Conservation (phyloP, 192 early-diverging fungal genomes). For the Gonapodya prolifera region DNA sequence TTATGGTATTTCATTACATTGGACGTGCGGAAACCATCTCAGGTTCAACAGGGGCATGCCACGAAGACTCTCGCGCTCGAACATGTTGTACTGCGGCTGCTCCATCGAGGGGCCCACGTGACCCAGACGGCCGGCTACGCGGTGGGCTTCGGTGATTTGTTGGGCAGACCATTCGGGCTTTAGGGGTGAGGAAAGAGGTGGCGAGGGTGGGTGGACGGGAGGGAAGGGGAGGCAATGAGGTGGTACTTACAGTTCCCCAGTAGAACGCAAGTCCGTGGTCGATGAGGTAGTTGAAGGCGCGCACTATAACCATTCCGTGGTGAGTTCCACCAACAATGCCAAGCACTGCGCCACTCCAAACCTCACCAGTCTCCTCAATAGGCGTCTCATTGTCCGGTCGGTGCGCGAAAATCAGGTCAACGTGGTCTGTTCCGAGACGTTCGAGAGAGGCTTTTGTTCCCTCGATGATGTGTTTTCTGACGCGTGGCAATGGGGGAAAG, state of each 20-base stretch:
- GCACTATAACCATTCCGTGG: no score
- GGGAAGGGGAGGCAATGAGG: no score
- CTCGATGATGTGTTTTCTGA: conserved; percentile 78
- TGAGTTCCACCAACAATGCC: no score
- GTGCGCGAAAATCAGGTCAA: conserved; percentile 69
- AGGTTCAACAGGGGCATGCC: background rate
- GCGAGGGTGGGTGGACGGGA: background rate
- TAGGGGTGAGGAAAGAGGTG: background rate
- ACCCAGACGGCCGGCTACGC: conserved; percentile 48
- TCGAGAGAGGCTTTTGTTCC: conserved; percentile 57
- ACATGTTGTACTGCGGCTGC: background rate
- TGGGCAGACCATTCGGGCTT: conserved; percentile 63
- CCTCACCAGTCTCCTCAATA: conserved; percentile 72
- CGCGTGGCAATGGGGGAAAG: no score
- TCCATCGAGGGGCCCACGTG: conserved; percentile 48
- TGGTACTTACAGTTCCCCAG: background rate
- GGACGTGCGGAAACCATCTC: conserved; percentile 14
- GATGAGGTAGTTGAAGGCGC: conserved; percentile 71
- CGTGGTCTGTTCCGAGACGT: conserved; percentile 60
- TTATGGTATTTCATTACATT: background rate
- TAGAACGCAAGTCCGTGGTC: conserved; percentile 58
- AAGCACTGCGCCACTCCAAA: no score
- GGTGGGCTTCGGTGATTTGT: conserved; percentile 59
- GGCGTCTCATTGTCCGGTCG: conserved; percentile 52
- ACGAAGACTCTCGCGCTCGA: background rate